These are phyloP conservation scores for Solanum arcanum DNA, from an alignment of 257 asterid genomes.

Conservation along the genomic window DNA sequence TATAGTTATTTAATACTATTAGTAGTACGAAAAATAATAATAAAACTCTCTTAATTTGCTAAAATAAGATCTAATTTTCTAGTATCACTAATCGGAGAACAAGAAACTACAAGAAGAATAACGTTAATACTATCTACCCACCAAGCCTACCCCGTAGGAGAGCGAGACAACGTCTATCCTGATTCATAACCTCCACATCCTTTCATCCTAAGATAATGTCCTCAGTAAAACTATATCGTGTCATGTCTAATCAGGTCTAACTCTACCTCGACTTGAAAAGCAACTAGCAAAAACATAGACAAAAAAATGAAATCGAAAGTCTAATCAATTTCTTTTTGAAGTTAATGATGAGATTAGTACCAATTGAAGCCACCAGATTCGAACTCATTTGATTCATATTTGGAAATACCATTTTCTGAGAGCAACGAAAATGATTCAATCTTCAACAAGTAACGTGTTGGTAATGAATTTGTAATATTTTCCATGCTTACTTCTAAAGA, in stretches of 20 bases:
- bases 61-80: no score
- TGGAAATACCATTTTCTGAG: not conserved
- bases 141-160: no score
- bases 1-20: no score
- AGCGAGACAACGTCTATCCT: no score
- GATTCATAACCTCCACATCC: not conserved
- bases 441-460: not conserved
- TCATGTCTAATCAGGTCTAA: not conserved
- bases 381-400: not conserved
- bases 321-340: no score
- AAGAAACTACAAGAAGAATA: no score
- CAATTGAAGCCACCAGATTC: not conserved
- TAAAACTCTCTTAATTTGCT: no score
- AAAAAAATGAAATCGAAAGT: not conserved
- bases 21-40: no score
- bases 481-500: not conserved
- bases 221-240: not conserved
- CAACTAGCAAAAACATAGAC: not conserved
- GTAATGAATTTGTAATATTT: not conserved
- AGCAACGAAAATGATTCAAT: not conserved
- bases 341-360: no score
- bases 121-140: not conserved
- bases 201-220: not conserved
- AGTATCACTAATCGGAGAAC: not conserved
- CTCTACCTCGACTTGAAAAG: not conserved